phyloP scores from a whole-genome alignment of 2,329 filamentous ascomycete species.

The Alternaria gaisen region DNA sequence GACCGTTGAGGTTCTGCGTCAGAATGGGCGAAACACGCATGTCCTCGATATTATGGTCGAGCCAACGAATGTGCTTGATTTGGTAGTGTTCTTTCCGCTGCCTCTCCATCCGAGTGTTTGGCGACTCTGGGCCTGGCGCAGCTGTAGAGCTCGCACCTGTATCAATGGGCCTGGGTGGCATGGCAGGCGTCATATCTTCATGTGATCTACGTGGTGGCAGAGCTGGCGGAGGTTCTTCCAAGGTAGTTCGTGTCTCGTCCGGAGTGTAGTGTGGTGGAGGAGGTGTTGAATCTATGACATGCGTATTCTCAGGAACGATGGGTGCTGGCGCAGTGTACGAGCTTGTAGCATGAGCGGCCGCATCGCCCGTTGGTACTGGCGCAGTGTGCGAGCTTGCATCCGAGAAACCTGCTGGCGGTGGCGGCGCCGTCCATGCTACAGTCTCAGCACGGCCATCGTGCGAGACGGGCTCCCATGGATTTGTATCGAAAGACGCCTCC shows the following conservation, averaged over 20 bases:
- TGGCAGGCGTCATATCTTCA: slow-evolving; percentile 45
- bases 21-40: slow-evolving; percentile 85
- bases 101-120: slow-evolving; percentile 50
- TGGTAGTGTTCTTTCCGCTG: slow-evolving; percentile 82
- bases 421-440: not conserved
- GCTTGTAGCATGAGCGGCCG: slow-evolving; percentile 19
- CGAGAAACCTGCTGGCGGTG: not conserved
- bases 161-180: slow-evolving; percentile 47
- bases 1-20: slow-evolving; percentile 92
- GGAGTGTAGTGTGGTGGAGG: slow-evolving; percentile 12
- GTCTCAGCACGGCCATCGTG: not conserved
- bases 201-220: slow-evolving; percentile 45
- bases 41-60: slow-evolving; percentile 68
- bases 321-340: slow-evolving; percentile 34
- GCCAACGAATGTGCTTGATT: slow-evolving; percentile 90
- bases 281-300: slow-evolving; percentile 32
- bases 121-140: slow-evolving; percentile 48
- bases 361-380: no score
- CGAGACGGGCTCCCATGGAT: slow-evolving; percentile 37
- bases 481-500: slow-evolving; percentile 35
- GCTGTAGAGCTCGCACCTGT: slow-evolving; percentile 25
- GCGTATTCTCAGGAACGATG: slow-evolving; percentile 37
- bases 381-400: not conserved
- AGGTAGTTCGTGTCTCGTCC: slow-evolving; percentile 3
- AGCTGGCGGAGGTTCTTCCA: slow-evolving; percentile 41